A percentile compares a stretch with the other conserved stretches of the same genome.
These are phyloP conservation scores for Podospora pseudocomata DNA, from an alignment of 495 filamentous ascomycete species.

Conservation along the genomic window DNA sequence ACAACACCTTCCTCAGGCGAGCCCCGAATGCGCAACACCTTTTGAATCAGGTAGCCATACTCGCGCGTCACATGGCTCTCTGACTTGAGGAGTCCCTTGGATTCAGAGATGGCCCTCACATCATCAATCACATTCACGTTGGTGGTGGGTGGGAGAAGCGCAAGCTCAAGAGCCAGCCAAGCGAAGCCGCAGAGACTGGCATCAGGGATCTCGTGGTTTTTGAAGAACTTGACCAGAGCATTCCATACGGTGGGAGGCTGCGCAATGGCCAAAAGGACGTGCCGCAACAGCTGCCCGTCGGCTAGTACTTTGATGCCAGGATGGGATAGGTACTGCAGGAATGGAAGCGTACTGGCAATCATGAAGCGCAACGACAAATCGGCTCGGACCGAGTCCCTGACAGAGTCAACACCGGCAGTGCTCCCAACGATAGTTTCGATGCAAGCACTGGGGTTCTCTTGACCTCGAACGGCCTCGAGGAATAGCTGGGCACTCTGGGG, in stretches of 20 bases:
- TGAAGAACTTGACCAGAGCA: slow-evolving; percentile 46
- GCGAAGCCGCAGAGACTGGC: slow-evolving; percentile 47
- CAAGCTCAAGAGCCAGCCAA: slow-evolving; percentile 58
- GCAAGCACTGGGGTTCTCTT: slow-evolving; percentile 47
- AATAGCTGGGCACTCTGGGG: slow-evolving; percentile 51
- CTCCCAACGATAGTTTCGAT: slow-evolving; percentile 55
- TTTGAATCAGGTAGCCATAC: slow-evolving; percentile 32
- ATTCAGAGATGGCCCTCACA: slow-evolving; percentile 30
- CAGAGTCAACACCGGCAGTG: slow-evolving; percentile 41
- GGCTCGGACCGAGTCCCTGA: slow-evolving; percentile 49
- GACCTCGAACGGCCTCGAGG: slow-evolving; percentile 55
- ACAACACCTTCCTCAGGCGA: background rate
- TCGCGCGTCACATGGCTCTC: slow-evolving; percentile 25
- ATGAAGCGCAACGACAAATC: slow-evolving; percentile 52
- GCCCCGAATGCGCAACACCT: slow-evolving; percentile 15
- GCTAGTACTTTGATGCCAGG: slow-evolving; percentile 51
- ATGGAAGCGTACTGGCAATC: slow-evolving; percentile 37
- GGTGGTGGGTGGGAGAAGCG: slow-evolving; percentile 41
- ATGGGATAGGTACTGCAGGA: slow-evolving; percentile 39
- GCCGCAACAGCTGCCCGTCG: slow-evolving; percentile 52
- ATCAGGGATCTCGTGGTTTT: slow-evolving; percentile 34
- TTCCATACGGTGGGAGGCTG: slow-evolving; percentile 63
- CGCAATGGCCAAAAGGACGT: slow-evolving; percentile 50
- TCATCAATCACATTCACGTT: slow-evolving; percentile 32
- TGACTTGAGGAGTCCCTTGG: slow-evolving; percentile 34